A percentile compares a stretch with the other conserved stretches of the same genome.
Conservation (phyloP, 208 protist species). For the Trypanosoma mega region DNA sequence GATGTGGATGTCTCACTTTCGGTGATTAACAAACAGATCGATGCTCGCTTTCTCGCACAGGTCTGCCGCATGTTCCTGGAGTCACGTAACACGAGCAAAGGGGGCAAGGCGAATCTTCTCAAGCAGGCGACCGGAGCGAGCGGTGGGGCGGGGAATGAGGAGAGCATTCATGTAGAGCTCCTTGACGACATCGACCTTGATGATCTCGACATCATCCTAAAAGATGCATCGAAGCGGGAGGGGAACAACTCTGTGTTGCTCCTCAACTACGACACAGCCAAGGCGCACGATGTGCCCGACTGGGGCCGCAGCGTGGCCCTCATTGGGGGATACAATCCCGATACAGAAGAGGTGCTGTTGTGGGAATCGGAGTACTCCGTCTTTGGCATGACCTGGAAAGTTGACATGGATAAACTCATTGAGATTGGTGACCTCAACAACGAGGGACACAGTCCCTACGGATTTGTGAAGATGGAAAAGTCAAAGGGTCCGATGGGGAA, state of each 20-base stretch:
- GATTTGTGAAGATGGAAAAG: slow-evolving; percentile 61
- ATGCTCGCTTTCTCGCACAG: slow-evolving; percentile 75
- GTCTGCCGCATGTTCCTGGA: slow-evolving; percentile 82
- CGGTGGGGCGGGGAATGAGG: slow-evolving; percentile 2
- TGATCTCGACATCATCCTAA: slow-evolving; percentile 65
- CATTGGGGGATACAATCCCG: slow-evolving; percentile 73
- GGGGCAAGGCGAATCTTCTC: slow-evolving; percentile 23
- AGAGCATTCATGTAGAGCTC: slow-evolving; percentile 54
- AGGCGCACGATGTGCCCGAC: slow-evolving; percentile 51
- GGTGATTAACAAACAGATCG: slow-evolving; percentile 85
- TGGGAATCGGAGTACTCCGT: slow-evolving; percentile 85
- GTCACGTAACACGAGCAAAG: slow-evolving; percentile 34
- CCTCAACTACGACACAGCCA: slow-evolving; percentile 79
- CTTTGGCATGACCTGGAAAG: slow-evolving; percentile 63
- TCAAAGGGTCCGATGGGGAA: not conserved
- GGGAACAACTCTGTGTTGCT: slow-evolving; percentile 60
- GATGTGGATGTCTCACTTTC: slow-evolving; percentile 87
- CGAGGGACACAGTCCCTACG: slow-evolving; percentile 71
- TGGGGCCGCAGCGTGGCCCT: slow-evolving; percentile 74
- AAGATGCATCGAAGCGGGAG: slow-evolving; percentile 48
- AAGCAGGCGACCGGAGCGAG: slow-evolving; percentile 14
- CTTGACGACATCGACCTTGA: slow-evolving; percentile 74
- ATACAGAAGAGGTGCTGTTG: slow-evolving; percentile 62
- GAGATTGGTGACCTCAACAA: slow-evolving; percentile 79
- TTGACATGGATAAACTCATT: slow-evolving; percentile 59